A percentile compares a stretch with the other conserved stretches of the same genome.
phyloP scores from a whole-genome alignment of 2,329 filamentous ascomycete genomes.

The Aspergillus vadensis region DNA sequence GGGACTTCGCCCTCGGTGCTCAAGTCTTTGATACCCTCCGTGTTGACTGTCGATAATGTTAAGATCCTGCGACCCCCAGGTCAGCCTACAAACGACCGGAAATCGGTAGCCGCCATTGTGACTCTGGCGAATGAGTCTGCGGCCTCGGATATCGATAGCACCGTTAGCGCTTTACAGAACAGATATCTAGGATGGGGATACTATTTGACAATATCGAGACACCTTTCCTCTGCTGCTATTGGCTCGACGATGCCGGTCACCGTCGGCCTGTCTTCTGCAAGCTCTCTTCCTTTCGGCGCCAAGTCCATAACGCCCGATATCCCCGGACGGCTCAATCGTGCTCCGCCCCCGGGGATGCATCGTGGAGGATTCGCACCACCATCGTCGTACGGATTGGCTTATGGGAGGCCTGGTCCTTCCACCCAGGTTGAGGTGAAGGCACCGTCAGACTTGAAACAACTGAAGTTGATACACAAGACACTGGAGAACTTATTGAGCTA shows the following conservation, averaged over 20 bases:
- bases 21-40: constrained; percentile 53
- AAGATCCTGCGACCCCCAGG: constrained; percentile 65
- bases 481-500: constrained; percentile 77
- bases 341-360: constrained; percentile 51
- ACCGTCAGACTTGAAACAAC: constrained; percentile 74
- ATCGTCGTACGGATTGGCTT: constrained; percentile 62
- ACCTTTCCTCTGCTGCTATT: constrained; percentile 76
- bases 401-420: constrained; percentile 53
- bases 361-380: constrained; percentile 75
- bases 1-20: constrained; percentile 53
- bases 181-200: constrained; percentile 83
- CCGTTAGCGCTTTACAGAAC: constrained; percentile 77
- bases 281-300: constrained; percentile 75
- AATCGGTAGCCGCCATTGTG: constrained; percentile 75
- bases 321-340: constrained; percentile 52
- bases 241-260: constrained; percentile 54
- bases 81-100: constrained; percentile 60
- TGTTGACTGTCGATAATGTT: constrained; percentile 70
- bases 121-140: constrained; percentile 79
- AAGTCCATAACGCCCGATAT: constrained; percentile 59
- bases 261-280: constrained; percentile 49
- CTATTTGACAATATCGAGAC: constrained; percentile 76
- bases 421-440: constrained; percentile 70
- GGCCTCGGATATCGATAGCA: constrained; percentile 77
- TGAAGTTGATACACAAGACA: constrained; percentile 84